phyloP scores from a whole-genome alignment of 73 alveolate genomes.

The Durusdinium trenchii region DNA sequence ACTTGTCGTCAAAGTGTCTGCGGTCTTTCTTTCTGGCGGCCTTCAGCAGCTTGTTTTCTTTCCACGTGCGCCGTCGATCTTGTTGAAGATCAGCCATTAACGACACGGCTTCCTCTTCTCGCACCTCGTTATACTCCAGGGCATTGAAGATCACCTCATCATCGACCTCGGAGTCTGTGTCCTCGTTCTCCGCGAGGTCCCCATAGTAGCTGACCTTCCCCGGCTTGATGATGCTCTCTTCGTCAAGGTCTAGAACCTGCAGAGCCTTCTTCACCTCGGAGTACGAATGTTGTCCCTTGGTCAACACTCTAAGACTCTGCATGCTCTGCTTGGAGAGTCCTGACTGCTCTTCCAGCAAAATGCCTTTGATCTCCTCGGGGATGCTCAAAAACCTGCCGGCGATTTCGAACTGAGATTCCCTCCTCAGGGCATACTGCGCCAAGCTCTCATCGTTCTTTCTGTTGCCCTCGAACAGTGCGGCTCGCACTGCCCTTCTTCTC shows the following conservation, averaged over 20 bases:
- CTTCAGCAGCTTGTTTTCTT: conserved; percentile 14
- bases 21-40: not conserved
- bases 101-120: too few species aligned
- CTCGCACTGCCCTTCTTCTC: not conserved
- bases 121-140: too few species aligned
- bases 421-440: not conserved
- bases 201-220: too few species aligned
- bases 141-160: not conserved
- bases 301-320: not conserved
- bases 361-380: not conserved
- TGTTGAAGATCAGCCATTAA: not conserved
- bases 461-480: not conserved
- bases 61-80: not conserved
- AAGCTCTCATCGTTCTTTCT: not conserved
- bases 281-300: not conserved
- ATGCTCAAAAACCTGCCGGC: not conserved
- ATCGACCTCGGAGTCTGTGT: not conserved
- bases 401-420: not conserved
- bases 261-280: not conserved
- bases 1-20: too few species aligned
- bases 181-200: too few species aligned
- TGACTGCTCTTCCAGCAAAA: not conserved
- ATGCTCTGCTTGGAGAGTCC: not conserved
- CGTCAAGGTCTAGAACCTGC: not conserved
- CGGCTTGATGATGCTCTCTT: too few species aligned